Conservation (phyloP, 352 stramenopile genomes). For the Phytopythium oedochilum region DNA sequence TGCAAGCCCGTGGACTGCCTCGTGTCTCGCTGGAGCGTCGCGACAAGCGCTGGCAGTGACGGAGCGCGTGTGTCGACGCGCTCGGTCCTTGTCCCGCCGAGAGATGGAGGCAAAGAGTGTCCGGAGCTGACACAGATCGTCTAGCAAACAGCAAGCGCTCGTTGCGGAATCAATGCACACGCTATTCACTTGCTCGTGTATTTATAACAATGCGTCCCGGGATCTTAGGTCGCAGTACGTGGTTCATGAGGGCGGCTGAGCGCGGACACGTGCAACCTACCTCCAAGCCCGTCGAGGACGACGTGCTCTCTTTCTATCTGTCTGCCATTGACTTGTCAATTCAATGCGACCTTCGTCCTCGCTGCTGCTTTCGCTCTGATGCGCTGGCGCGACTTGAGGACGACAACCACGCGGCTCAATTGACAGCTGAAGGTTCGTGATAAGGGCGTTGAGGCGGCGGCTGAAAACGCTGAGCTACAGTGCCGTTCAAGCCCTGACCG, state of each 20-base stretch:
- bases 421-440: neutral
- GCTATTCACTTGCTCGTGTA: neutral
- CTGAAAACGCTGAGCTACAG: too few relatives aligned
- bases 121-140: conserved; percentile 21
- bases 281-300: neutral
- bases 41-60: conserved; percentile 13
- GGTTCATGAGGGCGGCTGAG: neutral
- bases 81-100: conserved; percentile 22
- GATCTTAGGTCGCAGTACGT: neutral
- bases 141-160: too few relatives aligned
- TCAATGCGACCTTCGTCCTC: too few relatives aligned
- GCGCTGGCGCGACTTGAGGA: too few relatives aligned
- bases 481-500: too few relatives aligned
- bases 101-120: conserved; percentile 34
- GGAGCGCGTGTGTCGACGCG: conserved; percentile 26
- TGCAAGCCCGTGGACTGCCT: conserved; percentile 25
- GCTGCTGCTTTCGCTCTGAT: too few relatives aligned
- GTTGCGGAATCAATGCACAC: neutral
- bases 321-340: too few relatives aligned
- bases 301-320: too few relatives aligned
- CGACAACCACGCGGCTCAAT: neutral
- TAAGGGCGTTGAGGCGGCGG: neutral
- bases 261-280: neutral
- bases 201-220: neutral
- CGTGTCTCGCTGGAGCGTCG: conserved; percentile 28